Conservation (phyloP, 257 asterid species). For the Echium plantagineum region DNA sequence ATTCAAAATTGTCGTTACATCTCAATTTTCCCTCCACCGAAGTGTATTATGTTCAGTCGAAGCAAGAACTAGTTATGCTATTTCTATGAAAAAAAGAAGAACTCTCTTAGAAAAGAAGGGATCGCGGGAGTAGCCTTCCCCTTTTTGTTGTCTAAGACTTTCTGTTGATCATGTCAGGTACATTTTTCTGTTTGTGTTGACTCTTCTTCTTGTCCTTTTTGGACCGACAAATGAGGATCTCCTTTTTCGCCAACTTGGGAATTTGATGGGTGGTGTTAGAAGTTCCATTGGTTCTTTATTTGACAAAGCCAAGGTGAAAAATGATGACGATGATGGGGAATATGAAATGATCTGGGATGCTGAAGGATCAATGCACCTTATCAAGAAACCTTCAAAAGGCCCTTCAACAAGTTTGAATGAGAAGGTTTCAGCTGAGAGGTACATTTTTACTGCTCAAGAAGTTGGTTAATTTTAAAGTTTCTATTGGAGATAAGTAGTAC, state of each 20-base stretch:
- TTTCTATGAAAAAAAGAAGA: no score
- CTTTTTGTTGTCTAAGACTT: slow-evolving; percentile 7
- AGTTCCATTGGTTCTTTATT: slow-evolving; percentile 26
- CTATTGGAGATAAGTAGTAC: neutral
- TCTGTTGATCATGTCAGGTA: slow-evolving; percentile 50
- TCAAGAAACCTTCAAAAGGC: slow-evolving; percentile 51
- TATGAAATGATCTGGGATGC: slow-evolving; percentile 95
- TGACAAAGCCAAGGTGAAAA: slow-evolving; percentile 47
- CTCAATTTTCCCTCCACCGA: no score
- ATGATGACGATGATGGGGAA: slow-evolving; percentile 72
- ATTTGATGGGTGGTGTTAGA: slow-evolving; percentile 26
- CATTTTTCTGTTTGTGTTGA: slow-evolving; percentile 51
- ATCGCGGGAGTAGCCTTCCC: no score
- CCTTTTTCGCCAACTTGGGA: slow-evolving; percentile 27
- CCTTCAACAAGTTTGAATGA: slow-evolving; percentile 24
- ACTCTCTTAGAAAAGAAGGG: no score
- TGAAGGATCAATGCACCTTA: slow-evolving; percentile 93
- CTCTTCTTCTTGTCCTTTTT: slow-evolving; percentile 45
- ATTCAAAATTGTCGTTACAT: no score
- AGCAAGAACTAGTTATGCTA: no score
- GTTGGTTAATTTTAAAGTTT: neutral
- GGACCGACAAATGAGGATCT: slow-evolving; percentile 58
- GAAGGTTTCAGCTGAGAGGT: slow-evolving; percentile 51
- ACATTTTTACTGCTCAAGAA: slow-evolving; percentile 3
- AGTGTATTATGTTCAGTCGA: no score